A percentile compares a stretch with the other conserved stretches of the same genome.
Evolutionary conservation across 306 rosid genomes (phyloP).

Genomic region (Quercus ilex): DNA sequence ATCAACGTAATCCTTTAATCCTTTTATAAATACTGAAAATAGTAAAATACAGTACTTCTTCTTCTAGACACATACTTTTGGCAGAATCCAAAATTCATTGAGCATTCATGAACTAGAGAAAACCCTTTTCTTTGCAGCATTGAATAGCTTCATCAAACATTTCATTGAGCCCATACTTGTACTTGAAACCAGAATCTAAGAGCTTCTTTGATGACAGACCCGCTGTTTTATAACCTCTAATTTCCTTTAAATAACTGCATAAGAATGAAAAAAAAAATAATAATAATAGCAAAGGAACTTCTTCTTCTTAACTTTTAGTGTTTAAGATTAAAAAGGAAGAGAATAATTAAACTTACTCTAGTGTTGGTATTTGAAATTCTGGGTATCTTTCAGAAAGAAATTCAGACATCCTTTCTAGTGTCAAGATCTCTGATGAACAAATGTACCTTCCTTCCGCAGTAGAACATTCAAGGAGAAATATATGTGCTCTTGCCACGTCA

Average conservation of each 20-base stretch:
- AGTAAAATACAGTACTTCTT: too few relatives aligned
- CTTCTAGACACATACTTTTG: too few relatives aligned
- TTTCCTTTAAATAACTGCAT: conserved; percentile 30
- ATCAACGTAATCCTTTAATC: too few relatives aligned
- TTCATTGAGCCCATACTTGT: too few relatives aligned
- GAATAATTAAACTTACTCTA: conserved; percentile 42
- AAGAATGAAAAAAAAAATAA: neutral
- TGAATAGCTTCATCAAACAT: too few relatives aligned
- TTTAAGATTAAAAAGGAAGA: neutral
- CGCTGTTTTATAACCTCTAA: conserved; percentile 6
- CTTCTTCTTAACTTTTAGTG: neutral
- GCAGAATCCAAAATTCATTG: neutral
- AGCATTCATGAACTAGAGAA: neutral
- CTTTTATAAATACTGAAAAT: too few relatives aligned
- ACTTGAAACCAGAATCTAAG: too few relatives aligned
- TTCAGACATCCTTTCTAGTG: conserved; percentile 28
- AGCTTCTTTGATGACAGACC: too few relatives aligned
- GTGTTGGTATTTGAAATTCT: conserved; percentile 37
- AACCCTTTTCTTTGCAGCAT: too few relatives aligned
- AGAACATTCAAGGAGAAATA: conserved; percentile 52
- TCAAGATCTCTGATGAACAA: conserved; percentile 42
- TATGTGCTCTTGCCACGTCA: conserved; percentile 57
- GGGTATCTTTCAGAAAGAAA: conserved; percentile 43
- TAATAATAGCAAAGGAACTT: too few relatives aligned
- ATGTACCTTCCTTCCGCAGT: conserved; percentile 51